Conservation (phyloP, 768 basidiomycete species). For the Suillus ampliporus region DNA sequence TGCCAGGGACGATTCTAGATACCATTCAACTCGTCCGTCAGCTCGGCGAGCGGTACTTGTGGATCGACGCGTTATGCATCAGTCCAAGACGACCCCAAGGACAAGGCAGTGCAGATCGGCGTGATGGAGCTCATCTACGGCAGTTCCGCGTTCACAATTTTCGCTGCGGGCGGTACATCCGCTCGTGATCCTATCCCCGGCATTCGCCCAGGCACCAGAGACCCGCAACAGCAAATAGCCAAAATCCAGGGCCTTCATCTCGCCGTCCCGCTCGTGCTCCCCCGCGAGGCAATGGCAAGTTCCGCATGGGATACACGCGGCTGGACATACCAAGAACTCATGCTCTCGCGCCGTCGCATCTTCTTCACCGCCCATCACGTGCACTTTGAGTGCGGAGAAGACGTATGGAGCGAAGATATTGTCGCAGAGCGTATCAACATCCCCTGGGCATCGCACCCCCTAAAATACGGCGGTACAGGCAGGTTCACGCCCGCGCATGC, state of each 20-base stretch:
- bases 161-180: conserved; percentile 6
- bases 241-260: conserved; percentile 29
- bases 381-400: conserved; percentile 27
- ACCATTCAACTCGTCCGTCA: conserved; percentile 12
- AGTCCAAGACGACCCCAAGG: conserved; percentile 12
- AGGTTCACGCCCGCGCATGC: not conserved
- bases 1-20: conserved; percentile 14
- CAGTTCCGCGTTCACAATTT: conserved; percentile 8
- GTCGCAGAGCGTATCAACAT: conserved; percentile 20
- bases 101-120: conserved; percentile 10
- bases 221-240: conserved; percentile 20
- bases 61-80: conserved; percentile 19
- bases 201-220: conserved; percentile 18
- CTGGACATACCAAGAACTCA: conserved; percentile 30
- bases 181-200: conserved; percentile 11
- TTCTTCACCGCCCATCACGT: conserved; percentile 27
- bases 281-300: conserved; percentile 8
- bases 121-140: conserved; percentile 15
- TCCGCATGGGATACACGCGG: conserved; percentile 26
- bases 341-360: conserved; percentile 28
- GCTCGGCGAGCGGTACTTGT: conserved; percentile 14
- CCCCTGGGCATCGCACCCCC: not conserved
- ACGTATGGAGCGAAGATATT: conserved; percentile 30
- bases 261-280: conserved; percentile 23
- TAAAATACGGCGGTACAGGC: not conserved